Conservation (phyloP, 192 early-diverging fungal genomes). For the Coemansia sp. region DNA sequence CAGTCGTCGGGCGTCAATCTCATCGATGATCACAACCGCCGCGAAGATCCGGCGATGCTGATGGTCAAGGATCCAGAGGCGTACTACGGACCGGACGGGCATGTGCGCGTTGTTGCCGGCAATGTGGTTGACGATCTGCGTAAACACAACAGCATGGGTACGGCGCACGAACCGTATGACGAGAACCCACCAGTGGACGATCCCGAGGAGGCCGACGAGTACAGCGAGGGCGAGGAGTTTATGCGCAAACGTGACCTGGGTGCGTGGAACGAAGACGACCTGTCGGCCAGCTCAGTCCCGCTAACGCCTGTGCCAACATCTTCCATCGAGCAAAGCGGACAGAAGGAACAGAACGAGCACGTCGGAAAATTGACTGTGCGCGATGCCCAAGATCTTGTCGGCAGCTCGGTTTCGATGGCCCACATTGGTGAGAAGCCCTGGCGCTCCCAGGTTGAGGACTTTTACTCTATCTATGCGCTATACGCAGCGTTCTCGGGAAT, state of each 20-base stretch:
- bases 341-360: not conserved
- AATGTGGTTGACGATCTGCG: constrained; percentile 50
- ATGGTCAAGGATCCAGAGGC: constrained; percentile 48
- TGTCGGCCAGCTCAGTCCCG: constrained; percentile 23
- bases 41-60: constrained; percentile 50
- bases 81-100: constrained; percentile 45
- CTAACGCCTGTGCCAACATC: not conserved
- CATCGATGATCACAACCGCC: constrained; percentile 49
- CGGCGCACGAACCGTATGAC: constrained; percentile 41
- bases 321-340: not conserved
- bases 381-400: constrained; percentile 14
- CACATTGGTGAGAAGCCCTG: constrained; percentile 31
- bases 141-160: constrained; percentile 41
- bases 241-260: constrained; percentile 48
- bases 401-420: constrained; percentile 36
- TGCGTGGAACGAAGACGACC: constrained; percentile 13
- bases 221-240: constrained; percentile 48
- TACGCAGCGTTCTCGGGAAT: constrained; percentile 35
- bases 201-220: constrained; percentile 48
- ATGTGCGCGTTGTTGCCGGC: constrained; percentile 42
- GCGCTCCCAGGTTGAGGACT: constrained; percentile 47
- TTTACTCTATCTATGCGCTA: constrained; percentile 38
- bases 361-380: constrained; percentile 10
- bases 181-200: constrained; percentile 49
- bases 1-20: constrained; percentile 48